These are phyloP conservation scores for Penicillium sp. DNA, from an alignment of 2,329 filamentous ascomycete genomes.

Conservation along the genomic window DNA sequence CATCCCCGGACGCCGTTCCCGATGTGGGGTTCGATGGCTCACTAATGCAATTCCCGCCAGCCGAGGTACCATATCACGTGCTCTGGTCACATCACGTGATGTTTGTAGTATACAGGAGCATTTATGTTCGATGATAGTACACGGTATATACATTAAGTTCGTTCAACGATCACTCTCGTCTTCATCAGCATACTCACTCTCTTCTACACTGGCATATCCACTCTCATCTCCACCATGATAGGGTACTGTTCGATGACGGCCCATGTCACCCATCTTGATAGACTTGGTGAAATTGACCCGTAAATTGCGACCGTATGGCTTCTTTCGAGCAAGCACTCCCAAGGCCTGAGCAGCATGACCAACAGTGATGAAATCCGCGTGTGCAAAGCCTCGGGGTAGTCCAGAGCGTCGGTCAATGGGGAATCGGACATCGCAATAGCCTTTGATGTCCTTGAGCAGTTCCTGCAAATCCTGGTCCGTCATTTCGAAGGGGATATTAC, in stretches of 20 bases:
- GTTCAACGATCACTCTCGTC: too few species aligned
- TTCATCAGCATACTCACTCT: too few species aligned
- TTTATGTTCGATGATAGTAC: too few species aligned
- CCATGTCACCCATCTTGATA: neutral
- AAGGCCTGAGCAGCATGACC: conserved; percentile 59
- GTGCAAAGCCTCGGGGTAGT: conserved; percentile 74
- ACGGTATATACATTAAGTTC: too few species aligned
- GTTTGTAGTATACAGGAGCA: too few species aligned
- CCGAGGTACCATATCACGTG: conserved; percentile 27
- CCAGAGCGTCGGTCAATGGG: conserved; percentile 76
- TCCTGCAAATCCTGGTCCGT: conserved; percentile 75
- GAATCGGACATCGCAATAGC: conserved; percentile 70
- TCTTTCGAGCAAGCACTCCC: conserved; percentile 51
- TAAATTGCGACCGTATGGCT: conserved; percentile 61
- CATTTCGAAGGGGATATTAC: conserved; percentile 81
- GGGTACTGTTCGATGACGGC: too few species aligned
- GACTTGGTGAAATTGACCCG: conserved; percentile 26
- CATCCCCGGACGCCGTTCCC: conserved; percentile 8
- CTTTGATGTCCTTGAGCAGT: conserved; percentile 64
- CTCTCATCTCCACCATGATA: too few species aligned
- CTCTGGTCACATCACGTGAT: too few species aligned
- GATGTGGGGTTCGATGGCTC: conserved; percentile 20
- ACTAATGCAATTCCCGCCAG: conserved; percentile 21
- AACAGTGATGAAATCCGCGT: conserved; percentile 69
- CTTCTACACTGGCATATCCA: too few species aligned